Percentiles rank a stretch among this genome's conserved stretches.
phyloP scores from a whole-genome alignment of 768 basidiomycete species.

The Rhodotorula sphaerocarpa region DNA sequence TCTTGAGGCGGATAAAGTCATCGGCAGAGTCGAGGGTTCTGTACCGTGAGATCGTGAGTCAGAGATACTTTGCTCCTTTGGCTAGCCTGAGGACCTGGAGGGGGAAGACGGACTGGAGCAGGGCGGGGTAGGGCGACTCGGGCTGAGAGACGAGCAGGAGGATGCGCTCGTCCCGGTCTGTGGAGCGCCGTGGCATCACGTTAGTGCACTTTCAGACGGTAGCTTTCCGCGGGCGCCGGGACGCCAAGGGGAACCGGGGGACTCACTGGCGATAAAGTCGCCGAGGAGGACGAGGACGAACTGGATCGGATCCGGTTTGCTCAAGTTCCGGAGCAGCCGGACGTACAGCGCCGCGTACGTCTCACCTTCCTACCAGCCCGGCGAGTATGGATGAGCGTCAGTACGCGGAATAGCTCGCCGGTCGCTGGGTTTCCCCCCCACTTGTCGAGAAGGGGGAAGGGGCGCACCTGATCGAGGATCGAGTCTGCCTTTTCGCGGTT shows the following conservation, averaged over 20 bases:
- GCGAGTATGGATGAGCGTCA: background rate
- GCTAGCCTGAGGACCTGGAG: background rate
- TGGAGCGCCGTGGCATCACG: background rate
- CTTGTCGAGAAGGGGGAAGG: background rate
- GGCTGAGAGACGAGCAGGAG: conserved; percentile 61
- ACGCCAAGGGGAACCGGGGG: too few relatives aligned
- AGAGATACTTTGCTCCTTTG: conserved; percentile 34
- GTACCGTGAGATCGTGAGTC: conserved; percentile 9
- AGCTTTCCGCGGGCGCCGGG: too few relatives aligned
- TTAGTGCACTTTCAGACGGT: too few relatives aligned
- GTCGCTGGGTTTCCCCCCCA: background rate
- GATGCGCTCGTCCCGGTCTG: conserved; percentile 82
- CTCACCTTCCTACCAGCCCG: conserved; percentile 57
- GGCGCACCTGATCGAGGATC: conserved; percentile 32
- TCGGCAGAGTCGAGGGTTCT: conserved; percentile 78
- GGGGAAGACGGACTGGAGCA: conserved; percentile 56
- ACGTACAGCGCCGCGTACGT: conserved; percentile 83
- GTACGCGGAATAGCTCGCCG: background rate
- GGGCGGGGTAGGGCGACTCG: conserved; percentile 68
- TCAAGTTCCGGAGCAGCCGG: conserved; percentile 74
- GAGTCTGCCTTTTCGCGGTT: conserved; percentile 50
- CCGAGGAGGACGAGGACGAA: conserved; percentile 76
- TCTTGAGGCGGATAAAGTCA: conserved; percentile 89
- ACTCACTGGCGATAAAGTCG: conserved; percentile 71
- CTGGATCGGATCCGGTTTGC: conserved; percentile 78